Conservation (phyloP, 331 rosid genomes). For the Spiraea crenata region DNA sequence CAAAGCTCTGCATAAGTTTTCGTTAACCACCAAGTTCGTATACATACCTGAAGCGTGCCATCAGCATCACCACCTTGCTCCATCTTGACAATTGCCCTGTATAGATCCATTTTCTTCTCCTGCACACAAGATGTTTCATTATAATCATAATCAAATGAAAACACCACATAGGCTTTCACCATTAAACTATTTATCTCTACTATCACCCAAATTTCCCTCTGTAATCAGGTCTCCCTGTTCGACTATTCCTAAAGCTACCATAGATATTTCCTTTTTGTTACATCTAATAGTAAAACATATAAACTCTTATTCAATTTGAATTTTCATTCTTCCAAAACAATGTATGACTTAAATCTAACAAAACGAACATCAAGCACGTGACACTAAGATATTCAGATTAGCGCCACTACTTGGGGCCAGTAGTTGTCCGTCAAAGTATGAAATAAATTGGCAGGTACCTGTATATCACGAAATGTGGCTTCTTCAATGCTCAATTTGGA, state of each 20-base stretch:
- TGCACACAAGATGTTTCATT: constrained; percentile 18
- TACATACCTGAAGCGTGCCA: constrained; percentile 68
- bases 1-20: constrained; percentile 20
- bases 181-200: background rate
- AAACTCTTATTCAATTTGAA: background rate
- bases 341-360: constrained; percentile 16
- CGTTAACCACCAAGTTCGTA: constrained; percentile 13
- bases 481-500: constrained; percentile 89
- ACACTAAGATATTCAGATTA: constrained; percentile 20
- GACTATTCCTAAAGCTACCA: background rate
- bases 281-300: constrained; percentile 9
- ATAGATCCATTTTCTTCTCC: constrained; percentile 95
- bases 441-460: constrained; percentile 44
- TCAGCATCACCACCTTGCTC: constrained; percentile 70
- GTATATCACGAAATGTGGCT: constrained; percentile 88
- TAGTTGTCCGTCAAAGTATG: constrained; percentile 6
- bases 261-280: background rate
- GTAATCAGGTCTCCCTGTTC: background rate
- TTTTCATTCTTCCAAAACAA: background rate
- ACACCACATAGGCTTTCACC: background rate
- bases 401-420: background rate
- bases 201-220: background rate
- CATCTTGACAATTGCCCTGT: constrained; percentile 82
- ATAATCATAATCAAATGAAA: background rate
- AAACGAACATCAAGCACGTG: background rate